These are phyloP conservation scores for Eucalyptus rudis DNA, from an alignment of 345 rosid genomes.

Conservation along the genomic window DNA sequence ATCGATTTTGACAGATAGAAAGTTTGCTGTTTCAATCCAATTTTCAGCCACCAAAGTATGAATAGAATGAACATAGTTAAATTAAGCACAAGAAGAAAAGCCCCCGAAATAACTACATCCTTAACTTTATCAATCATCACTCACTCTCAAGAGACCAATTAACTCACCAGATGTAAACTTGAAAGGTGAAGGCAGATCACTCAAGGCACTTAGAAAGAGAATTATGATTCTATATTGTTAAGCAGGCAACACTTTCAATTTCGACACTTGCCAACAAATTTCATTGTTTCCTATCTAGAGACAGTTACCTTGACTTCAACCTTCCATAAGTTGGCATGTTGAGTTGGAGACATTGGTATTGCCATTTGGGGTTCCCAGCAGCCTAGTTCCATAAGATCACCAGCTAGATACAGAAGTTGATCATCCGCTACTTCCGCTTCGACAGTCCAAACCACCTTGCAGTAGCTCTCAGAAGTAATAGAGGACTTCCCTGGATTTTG, in stretches of 20 bases:
- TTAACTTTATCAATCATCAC: neutral
- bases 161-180: neutral
- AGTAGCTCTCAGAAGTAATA: slow-evolving; percentile 20
- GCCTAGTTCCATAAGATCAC: slow-evolving; percentile 69
- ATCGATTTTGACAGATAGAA: neutral
- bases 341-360: slow-evolving; percentile 47
- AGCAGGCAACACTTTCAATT: neutral
- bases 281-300: neutral
- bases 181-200: neutral
- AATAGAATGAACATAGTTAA: neutral
- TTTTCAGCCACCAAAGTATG: neutral
- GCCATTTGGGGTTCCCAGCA: slow-evolving; percentile 82
- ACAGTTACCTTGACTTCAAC: slow-evolving; percentile 62
- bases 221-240: neutral
- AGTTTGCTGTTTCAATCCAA: neutral
- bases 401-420: slow-evolving; percentile 56
- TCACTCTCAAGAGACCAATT: neutral
- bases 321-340: slow-evolving; percentile 49
- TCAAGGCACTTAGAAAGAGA: neutral
- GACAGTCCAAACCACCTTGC: slow-evolving; percentile 65
- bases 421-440: slow-evolving; percentile 67
- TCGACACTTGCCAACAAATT: neutral
- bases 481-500: slow-evolving; percentile 27
- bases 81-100: neutral
- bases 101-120: neutral